Base-by-base conservation (phyloP, 495 filamentous ascomycete species). In the Chlorociboria aeruginascens region DNA sequence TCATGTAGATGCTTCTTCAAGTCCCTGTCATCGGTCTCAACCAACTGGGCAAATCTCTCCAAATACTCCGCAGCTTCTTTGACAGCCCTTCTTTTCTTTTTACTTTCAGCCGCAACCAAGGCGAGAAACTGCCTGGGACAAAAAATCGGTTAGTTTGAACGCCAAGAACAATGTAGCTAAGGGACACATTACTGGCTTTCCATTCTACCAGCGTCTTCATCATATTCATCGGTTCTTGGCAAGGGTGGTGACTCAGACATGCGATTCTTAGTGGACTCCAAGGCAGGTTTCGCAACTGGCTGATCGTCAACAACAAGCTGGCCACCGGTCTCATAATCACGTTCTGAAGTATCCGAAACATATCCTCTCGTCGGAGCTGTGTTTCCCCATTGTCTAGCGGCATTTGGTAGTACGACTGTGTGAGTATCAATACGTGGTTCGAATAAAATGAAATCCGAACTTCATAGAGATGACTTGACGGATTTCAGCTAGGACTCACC, bases 161-260 rank as follows among this genome's bases (percentile, higher is more conserved):
- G 13, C 17, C 13, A n/a, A 3, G 20, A 12, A 38, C 10, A 44
- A n/a, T 43, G 9, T 14, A 8, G 3, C 3, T 13, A 29, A 14
- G 25, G 25, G 33, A n/a, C 7, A 50, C 16, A 59, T 51, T 32
- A 67, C 66, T 58, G 53, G 45, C 57, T 65, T 38, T 58, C 51
- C 30, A 51, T 54, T 29, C 63, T 55, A 7, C 66, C 65, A 14
- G 49, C 55, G 40, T 69, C 66, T 45, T 65, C 61, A 6, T 64
- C 58, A 6, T 65, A 62, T 45, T 67, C 66, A 42, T 64, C 62
- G 3, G 59, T 53, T 40, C 55, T 59, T 7, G 55, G 50, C 29
- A 60, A 40, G 30, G 40, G 46, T 29, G 20, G 9, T 11, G 48
- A 48, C 35, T 51, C 48, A 6, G 48, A 51, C 28, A 51, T 48